phyloP scores from a whole-genome alignment of 2,329 filamentous ascomycete species.

The Blastomyces emzantsi region DNA sequence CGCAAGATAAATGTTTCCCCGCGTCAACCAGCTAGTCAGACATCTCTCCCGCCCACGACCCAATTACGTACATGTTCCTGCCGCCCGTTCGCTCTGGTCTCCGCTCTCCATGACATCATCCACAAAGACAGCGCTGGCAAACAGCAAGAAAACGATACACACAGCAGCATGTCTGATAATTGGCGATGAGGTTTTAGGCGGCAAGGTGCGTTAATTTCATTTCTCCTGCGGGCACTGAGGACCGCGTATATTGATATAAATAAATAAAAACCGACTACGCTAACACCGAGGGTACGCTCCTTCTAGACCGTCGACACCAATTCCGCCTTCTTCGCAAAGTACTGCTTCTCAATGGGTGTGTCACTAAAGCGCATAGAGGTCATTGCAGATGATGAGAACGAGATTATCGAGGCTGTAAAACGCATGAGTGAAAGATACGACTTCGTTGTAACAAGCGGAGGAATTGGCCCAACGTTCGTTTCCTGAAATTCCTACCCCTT shows the following conservation, averaged over 20 bases:
- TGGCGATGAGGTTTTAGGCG: slow-evolving; percentile 91
- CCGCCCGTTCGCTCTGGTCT: slow-evolving; percentile 19
- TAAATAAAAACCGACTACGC: not conserved
- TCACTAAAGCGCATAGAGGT: slow-evolving; percentile 79
- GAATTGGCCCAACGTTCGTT: slow-evolving; percentile 85
- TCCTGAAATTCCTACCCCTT: not conserved
- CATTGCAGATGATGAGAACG: slow-evolving; percentile 81
- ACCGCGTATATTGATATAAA: not conserved
- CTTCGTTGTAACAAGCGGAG: slow-evolving; percentile 89
- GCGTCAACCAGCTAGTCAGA: slow-evolving; percentile 62
- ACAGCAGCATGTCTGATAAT: slow-evolving; percentile 92
- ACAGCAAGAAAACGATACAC: slow-evolving; percentile 55
- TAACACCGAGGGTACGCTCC: not conserved
- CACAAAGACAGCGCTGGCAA: slow-evolving; percentile 21
- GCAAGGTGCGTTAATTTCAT: slow-evolving; percentile 59
- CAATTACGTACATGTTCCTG: slow-evolving; percentile 46
- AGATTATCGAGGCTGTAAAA: slow-evolving; percentile 78
- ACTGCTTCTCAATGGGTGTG: slow-evolving; percentile 56
- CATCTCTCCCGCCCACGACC: slow-evolving; percentile 58
- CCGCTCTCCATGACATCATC: slow-evolving; percentile 38
- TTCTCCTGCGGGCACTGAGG: not conserved
- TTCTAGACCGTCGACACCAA: slow-evolving; percentile 56
- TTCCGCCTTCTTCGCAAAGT: slow-evolving; percentile 56
- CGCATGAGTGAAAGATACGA: slow-evolving; percentile 88
- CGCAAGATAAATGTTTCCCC: slow-evolving; percentile 59